Evolutionary conservation across 371 early-diverging fungal genomes (phyloP), one percentile per base, ranked within the genome.

Genomic region (Mortierella sp.): DNA sequence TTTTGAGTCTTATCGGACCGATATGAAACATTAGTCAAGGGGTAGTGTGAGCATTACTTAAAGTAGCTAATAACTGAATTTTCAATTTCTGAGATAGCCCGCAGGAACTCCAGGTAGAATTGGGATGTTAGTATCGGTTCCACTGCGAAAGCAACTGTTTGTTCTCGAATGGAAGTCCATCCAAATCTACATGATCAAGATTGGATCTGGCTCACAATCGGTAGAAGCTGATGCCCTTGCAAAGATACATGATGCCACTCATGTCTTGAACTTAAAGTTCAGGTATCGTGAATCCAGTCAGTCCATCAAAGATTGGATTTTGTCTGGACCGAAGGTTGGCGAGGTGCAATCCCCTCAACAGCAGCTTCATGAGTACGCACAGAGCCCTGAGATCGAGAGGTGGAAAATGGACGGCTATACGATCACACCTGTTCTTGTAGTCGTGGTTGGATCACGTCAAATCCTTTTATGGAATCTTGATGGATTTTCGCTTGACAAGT

Each of bases 401-500:
- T 62, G 69, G 65, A 62, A 73, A 58, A 55, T 45, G 40, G 50
- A 61, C 38, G 77, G 66, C 71, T 83, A 69, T 63, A 52, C 58
- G 36, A 67, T 70, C 58, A 66, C 66, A 50, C 36, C 76, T 4
- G 52, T 64, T 67, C 73, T 81, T 63, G 73, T 72, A 22, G 65
- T 77, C 38, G 71, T 83, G 15, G 67, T 77, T 68, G 77, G 75
- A 63, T 77, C 83, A 75, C 70, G 78, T 28, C 71, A 83, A 32
- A 40, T 77, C 50, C 72, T 77, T 55, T 43, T 77, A 45, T 83
- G 71, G 69, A 67, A 72, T 50, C 64, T 77, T 66, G 65, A 21
- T 68, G 74, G 66, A 19, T 50, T 74, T 55, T 64, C 0, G 19
- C 75, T 75, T n/a, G 70, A 75, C 65, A 36, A 1, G 10, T 75